A percentile compares a stretch with the other conserved stretches of the same genome.
These are phyloP conservation scores for Thalassiosira profunda DNA, from an alignment of 108 stramenopile species.

Conservation along the genomic window DNA sequence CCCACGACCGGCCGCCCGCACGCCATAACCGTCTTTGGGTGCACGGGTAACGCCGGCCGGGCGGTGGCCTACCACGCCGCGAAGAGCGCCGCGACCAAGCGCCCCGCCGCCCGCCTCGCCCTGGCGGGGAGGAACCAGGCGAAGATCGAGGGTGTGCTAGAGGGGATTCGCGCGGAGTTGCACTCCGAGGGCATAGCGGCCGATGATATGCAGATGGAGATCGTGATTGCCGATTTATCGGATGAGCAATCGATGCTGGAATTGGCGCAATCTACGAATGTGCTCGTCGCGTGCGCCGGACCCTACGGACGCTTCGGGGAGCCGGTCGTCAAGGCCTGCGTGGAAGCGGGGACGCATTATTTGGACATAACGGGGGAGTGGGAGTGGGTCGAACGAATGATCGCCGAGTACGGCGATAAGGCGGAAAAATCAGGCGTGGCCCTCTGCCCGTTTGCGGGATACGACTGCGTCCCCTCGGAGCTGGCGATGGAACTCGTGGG, in stretches of 20 bases:
- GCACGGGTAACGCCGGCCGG: slow-evolving; percentile 28
- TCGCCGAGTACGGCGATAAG: slow-evolving; percentile 50
- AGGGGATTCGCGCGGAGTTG: slow-evolving; percentile 5
- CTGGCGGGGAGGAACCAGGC: slow-evolving; percentile 11
- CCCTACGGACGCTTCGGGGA: slow-evolving; percentile 86
- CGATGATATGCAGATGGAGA: slow-evolving; percentile 32
- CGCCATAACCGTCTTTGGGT: slow-evolving; percentile 20
- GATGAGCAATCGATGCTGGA: slow-evolving; percentile 57
- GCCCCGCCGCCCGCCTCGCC: background rate
- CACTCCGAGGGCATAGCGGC: background rate
- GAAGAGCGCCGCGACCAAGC: background rate
- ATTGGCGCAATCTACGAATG: slow-evolving; percentile 78
- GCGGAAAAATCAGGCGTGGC: slow-evolving; percentile 68
- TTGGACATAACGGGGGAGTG: slow-evolving; percentile 96
- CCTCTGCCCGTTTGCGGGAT: slow-evolving; percentile 84
- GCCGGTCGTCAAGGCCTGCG: slow-evolving; percentile 83
- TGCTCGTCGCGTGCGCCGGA: slow-evolving; percentile 89
- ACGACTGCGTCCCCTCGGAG: slow-evolving; percentile 95
- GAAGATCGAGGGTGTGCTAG: slow-evolving; percentile 2
- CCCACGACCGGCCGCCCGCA: slow-evolving; percentile 7
- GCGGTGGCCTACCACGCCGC: slow-evolving; percentile 23
- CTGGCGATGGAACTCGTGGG: too few species aligned
- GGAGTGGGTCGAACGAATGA: slow-evolving; percentile 81
- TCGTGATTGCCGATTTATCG: slow-evolving; percentile 62
- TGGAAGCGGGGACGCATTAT: slow-evolving; percentile 81